Conservation (phyloP, 208 protist species). For the Novymonas esmeraldas region DNA sequence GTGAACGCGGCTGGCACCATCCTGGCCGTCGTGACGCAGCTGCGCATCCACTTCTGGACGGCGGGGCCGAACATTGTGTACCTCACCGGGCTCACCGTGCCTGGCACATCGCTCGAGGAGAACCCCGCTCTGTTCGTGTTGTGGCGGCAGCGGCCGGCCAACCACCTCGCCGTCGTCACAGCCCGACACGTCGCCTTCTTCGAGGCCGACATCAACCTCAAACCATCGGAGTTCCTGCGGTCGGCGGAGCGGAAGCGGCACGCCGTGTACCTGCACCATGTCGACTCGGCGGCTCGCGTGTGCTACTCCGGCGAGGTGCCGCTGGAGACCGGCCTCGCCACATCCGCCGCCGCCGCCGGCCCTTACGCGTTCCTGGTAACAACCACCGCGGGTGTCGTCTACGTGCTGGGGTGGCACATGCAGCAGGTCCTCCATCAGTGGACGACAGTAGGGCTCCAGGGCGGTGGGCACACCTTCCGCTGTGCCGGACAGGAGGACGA, state of each 20-base stretch:
- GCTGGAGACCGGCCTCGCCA: slow-evolving; percentile 50
- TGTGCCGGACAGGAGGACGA: slow-evolving; percentile 1
- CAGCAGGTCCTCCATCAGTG: slow-evolving; percentile 55
- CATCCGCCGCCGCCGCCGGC: slow-evolving; percentile 40
- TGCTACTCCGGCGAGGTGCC: slow-evolving; percentile 37
- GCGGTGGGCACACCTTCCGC: slow-evolving; percentile 23
- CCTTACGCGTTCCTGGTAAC: slow-evolving; percentile 58
- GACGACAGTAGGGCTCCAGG: slow-evolving; percentile 40
- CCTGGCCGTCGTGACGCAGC: slow-evolving; percentile 52
- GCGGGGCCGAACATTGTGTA: slow-evolving; percentile 35
- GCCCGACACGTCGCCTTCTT: slow-evolving; percentile 61
- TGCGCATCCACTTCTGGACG: slow-evolving; percentile 68
- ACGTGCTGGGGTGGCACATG: slow-evolving; percentile 60
- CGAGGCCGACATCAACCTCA: slow-evolving; percentile 32
- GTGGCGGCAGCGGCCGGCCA: slow-evolving; percentile 55
- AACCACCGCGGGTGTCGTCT: slow-evolving; percentile 65
- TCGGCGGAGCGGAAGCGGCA: slow-evolving; percentile 7
- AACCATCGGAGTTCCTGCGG: slow-evolving; percentile 11
- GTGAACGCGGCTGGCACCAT: slow-evolving; percentile 42
- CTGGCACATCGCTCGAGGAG: slow-evolving; percentile 42
- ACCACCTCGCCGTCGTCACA: slow-evolving; percentile 61
- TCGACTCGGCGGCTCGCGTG: slow-evolving; percentile 40
- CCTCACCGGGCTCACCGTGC: slow-evolving; percentile 45
- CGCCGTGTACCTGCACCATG: slow-evolving; percentile 27
- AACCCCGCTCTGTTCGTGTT: slow-evolving; percentile 54